Base-by-base conservation (phyloP, 176 grass and related monocot species). In the Coix lacrymajobi region DNA sequence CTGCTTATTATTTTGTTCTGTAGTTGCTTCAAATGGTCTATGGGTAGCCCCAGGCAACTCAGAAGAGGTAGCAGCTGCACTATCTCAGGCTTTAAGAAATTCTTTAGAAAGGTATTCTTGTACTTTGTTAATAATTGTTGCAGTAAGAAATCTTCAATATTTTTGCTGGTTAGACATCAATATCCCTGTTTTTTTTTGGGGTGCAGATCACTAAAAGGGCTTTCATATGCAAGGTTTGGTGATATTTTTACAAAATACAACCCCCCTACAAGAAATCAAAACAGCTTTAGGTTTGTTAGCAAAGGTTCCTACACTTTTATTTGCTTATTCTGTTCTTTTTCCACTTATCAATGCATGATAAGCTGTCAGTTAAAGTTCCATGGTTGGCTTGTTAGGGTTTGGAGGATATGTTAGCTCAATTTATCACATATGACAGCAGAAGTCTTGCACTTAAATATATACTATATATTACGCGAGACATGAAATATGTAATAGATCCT, bases 211-310 rank as follows among this genome's bases (percentile, higher is more conserved):
- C 72, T 99, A 67, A 93, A 65, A 84, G 89, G 82, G 25, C 82
- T 96, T 80, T 99, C 96, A 1, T 99, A 96, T 78, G 96, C 92
- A 68, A 93, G 96, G 85, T 99, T 96, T 65, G 96, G 96, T 69
- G 93, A 99, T 78, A 89, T 99, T 75, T 99, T 92, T 80, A 93
- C 91, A 88, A 99, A 92, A 96, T 92, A 81, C 69, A 89, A 86
- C 51, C 91, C 89, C 62, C 90, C 85, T 54, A 84, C 89, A 76
- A 90, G 88, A 90, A 91, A 83, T 77, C 87, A 91, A 70, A 93
- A 90, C 86, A 92, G 45, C 71, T 91, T 95, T 93, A 93, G 87
- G 88, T 91, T 85, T 0, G 93, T 82, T 62, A 17, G 19, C n/a
- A 87, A 57, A 51, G 20, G 6, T 66, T 80, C 24, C 48, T 80